These are phyloP conservation scores for Melampsora medusae DNA, from an alignment of 1,284 basidiomycete genomes.

Conservation along the genomic window DNA sequence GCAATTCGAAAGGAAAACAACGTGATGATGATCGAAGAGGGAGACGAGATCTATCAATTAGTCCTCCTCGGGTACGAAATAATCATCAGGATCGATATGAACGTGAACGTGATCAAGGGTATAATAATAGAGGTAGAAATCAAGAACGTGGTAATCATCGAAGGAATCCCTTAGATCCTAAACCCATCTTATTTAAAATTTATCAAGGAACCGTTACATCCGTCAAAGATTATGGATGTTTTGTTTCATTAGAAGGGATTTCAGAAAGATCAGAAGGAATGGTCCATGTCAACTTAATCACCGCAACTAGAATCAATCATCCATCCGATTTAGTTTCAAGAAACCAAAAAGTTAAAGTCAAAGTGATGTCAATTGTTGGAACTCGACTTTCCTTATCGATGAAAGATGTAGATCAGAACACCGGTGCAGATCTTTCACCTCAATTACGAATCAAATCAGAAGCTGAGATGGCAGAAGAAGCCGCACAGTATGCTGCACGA, in stretches of 20 bases:
- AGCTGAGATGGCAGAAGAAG: constrained; percentile 78
- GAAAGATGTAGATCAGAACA: constrained; percentile 92
- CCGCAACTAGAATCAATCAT: constrained; percentile 78
- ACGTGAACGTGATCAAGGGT: constrained; percentile 50
- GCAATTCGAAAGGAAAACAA: neutral
- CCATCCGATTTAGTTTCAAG: constrained; percentile 80
- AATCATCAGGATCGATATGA: constrained; percentile 4
- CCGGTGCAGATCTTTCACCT: constrained; percentile 85
- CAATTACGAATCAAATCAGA: constrained; percentile 89
- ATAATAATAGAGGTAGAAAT: constrained; percentile 38
- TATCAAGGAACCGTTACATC: constrained; percentile 83
- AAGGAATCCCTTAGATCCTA: constrained; percentile 46
- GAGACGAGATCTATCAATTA: constrained; percentile 60
- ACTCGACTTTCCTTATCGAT: constrained; percentile 81
- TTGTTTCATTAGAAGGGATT: constrained; percentile 83
- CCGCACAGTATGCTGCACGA: constrained; percentile 64
- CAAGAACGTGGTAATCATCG: constrained; percentile 31
- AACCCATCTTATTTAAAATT: constrained; percentile 87
- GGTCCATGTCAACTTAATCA: constrained; percentile 91
- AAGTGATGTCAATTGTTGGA: constrained; percentile 88
- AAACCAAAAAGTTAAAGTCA: constrained; percentile 84
- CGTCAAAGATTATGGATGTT: constrained; percentile 92
- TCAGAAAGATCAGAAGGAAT: constrained; percentile 83
- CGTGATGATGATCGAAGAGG: constrained; percentile 54
- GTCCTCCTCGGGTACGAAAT: constrained; percentile 53